A percentile compares a stretch with the other conserved stretches of the same genome.
Evolutionary conservation across 768 basidiomycete species (phyloP).

Genomic region (Mrakia blollopis): DNA sequence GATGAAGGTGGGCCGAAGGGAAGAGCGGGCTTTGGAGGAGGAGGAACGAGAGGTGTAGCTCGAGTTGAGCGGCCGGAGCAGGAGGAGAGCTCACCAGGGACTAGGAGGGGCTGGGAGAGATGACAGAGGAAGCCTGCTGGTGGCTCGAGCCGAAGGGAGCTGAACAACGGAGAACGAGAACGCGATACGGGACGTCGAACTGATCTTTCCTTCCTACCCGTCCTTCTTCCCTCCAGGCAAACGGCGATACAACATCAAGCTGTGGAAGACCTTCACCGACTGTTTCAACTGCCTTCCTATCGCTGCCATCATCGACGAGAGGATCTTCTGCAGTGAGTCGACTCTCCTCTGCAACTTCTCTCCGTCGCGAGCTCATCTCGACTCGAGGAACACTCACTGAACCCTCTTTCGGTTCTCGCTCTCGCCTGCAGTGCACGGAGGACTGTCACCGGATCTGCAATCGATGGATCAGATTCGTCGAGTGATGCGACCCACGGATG

Average conservation of each 20-base stretch:
- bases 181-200: background rate
- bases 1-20: background rate
- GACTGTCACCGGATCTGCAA: conserved; percentile 34
- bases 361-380: background rate
- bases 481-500: conserved; percentile 36
- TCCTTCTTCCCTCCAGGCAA: conserved; percentile 65
- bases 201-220: background rate
- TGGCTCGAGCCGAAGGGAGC: too few relatives aligned
- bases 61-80: too few relatives aligned
- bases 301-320: conserved; percentile 34
- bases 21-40: background rate
- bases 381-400: background rate
- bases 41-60: too few relatives aligned
- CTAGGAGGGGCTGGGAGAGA: background rate
- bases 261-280: conserved; percentile 99
- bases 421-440: conserved; percentile 17
- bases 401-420: background rate
- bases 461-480: conserved; percentile 35
- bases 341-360: background rate
- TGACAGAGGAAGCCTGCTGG: background rate
- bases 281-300: conserved; percentile 81
- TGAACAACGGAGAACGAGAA: too few relatives aligned
- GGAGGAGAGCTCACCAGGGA: background rate
- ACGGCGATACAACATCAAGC: conserved; percentile 99
- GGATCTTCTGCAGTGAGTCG: conserved; percentile 34